Conservation (phyloP, 768 basidiomycete genomes). For the Leccinum boreale region DNA sequence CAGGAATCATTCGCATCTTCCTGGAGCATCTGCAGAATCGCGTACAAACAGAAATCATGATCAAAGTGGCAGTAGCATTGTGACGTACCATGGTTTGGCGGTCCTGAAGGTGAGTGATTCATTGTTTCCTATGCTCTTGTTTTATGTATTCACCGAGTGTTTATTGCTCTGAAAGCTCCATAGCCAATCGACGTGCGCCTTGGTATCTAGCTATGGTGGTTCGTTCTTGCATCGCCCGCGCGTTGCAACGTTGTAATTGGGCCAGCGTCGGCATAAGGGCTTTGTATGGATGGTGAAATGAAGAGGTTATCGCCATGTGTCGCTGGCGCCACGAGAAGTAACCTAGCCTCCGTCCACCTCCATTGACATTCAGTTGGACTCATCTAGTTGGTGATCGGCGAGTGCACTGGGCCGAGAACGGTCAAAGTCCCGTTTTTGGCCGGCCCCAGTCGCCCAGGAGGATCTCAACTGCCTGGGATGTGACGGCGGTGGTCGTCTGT, state of each 20-base stretch:
- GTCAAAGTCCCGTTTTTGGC: not conserved
- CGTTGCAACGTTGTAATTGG: not conserved
- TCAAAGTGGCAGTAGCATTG: not conserved
- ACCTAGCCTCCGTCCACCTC: not conserved
- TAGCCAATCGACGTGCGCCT: not conserved
- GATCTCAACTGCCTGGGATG: not conserved
- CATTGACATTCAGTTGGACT: not conserved
- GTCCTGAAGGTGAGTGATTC: not conserved
- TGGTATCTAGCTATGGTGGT: not conserved
- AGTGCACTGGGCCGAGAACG: not conserved
- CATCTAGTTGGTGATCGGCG: not conserved
- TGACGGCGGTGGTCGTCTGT: not conserved
- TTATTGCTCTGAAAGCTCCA: not conserved
- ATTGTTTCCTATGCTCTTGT: not conserved
- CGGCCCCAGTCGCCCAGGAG: not conserved
- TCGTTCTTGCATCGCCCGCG: not conserved
- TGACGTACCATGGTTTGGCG: not conserved
- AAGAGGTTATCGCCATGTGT: not conserved
- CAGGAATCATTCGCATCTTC: not conserved
- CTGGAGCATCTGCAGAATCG: not conserved
- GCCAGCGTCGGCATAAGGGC: not conserved
- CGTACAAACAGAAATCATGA: not conserved
- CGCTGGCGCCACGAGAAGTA: conserved; percentile 1
- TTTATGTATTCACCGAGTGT: not conserved
- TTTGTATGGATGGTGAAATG: conserved; percentile 1